Conservation (phyloP, 73 alveolate species). For the Tetrahymena malaccensis region DNA sequence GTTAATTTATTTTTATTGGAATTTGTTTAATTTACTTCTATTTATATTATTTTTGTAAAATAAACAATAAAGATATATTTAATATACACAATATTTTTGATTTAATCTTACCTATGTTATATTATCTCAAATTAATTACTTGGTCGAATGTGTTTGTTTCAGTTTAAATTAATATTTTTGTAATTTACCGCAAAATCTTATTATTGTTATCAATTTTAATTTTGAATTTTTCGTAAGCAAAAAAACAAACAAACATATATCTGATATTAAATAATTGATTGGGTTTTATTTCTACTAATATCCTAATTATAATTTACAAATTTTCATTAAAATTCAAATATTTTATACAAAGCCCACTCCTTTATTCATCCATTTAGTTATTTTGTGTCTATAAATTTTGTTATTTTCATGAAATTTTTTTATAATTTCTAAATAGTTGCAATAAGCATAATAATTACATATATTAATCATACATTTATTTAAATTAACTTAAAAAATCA, state of each 20-base stretch:
- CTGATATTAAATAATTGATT: background rate
- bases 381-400: no score
- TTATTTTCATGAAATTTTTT: no score
- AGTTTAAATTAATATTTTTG: background rate
- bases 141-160: background rate
- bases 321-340: no score
- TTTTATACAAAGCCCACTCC: no score
- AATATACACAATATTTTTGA: background rate
- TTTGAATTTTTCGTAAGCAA: background rate
- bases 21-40: background rate
- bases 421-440: no score
- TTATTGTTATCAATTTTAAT: background rate
- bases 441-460: no score
- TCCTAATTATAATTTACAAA: no score
- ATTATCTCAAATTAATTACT: no score
- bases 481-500: background rate
- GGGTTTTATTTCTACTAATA: background rate
- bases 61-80: background rate
- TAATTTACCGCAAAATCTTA: background rate
- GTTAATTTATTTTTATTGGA: no score
- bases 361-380: no score
- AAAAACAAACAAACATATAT: no score
- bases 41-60: background rate
- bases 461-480: background rate
- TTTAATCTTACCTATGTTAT: no score